A percentile compares a stretch with the other conserved stretches of the same genome.
Evolutionary conservation across 257 asterid genomes (phyloP).

Genomic region (Nicotiana sylvestris): DNA sequence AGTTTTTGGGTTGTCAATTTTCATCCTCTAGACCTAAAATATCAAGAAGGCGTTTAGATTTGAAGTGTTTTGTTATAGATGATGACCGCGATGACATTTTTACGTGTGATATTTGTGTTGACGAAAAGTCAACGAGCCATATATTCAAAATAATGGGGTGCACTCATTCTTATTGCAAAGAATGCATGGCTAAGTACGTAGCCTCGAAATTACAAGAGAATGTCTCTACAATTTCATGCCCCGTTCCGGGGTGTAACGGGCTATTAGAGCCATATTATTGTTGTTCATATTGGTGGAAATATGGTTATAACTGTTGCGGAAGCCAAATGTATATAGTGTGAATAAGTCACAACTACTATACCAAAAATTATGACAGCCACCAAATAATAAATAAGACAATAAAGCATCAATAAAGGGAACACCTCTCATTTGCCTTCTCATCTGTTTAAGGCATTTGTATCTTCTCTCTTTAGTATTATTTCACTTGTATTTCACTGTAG

Average conservation of each 20-base stretch:
- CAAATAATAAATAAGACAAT: too few species aligned
- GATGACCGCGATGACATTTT: background rate
- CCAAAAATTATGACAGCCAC: too few species aligned
- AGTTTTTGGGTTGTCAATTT: background rate
- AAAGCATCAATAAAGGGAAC: too few species aligned
- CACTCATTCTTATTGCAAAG: slow-evolving; percentile 40
- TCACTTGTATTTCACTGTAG: too few species aligned
- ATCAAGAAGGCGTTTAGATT: background rate
- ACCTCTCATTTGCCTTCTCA: too few species aligned
- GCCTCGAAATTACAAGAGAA: slow-evolving; percentile 49
- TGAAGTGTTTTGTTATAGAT: background rate
- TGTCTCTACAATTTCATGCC: slow-evolving; percentile 33
- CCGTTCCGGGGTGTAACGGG: slow-evolving; percentile 44
- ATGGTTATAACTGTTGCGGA: too few species aligned
- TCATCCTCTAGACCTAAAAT: background rate
- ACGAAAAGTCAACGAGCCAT: slow-evolving; percentile 29
- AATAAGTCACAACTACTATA: too few species aligned
- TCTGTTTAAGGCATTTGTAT: too few species aligned
- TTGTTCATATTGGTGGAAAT: too few species aligned
- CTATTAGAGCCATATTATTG: slow-evolving; percentile 52
- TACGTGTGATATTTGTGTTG: slow-evolving; percentile 54
- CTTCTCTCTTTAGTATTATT: too few species aligned
- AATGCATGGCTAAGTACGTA: slow-evolving; percentile 47
- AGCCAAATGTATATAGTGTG: too few species aligned
- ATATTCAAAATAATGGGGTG: slow-evolving; percentile 36